These are phyloP conservation scores for Geotrichum restrictum DNA, from an alignment of 1,139 yeast species.

Conservation along the genomic window DNA sequence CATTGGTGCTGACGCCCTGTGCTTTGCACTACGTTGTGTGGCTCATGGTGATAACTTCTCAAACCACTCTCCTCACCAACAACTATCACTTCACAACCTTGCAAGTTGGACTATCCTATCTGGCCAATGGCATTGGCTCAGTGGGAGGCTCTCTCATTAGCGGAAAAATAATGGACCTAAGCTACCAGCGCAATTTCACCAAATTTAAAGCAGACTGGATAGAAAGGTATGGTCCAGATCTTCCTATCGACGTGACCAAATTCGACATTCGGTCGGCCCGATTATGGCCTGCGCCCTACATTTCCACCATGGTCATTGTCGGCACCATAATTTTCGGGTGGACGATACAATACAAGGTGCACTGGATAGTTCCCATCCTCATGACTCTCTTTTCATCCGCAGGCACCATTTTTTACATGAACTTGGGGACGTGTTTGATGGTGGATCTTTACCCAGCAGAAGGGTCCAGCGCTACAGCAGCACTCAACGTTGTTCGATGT, in stretches of 20 bases:
- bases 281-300: constrained; percentile 38
- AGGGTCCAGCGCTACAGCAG: constrained; percentile 59
- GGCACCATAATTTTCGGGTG: constrained; percentile 62
- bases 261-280: constrained; percentile 52
- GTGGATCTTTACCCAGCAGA: constrained; percentile 59
- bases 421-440: constrained; percentile 49
- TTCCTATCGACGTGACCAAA: constrained; percentile 28
- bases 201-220: constrained; percentile 46
- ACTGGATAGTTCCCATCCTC: constrained; percentile 50
- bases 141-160: constrained; percentile 36
- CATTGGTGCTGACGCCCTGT: constrained; percentile 48
- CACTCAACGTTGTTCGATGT: constrained; percentile 59
- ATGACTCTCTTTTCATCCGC: constrained; percentile 47
- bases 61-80: constrained; percentile 51
- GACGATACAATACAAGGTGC: constrained; percentile 52
- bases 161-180: constrained; percentile 37
- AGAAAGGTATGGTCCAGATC: constrained; percentile 17
- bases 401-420: constrained; percentile 45
- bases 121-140: constrained; percentile 41
- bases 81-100: constrained; percentile 50
- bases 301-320: constrained; percentile 34
- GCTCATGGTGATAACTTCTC: constrained; percentile 64
- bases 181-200: constrained; percentile 37
- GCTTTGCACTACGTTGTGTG: constrained; percentile 63
- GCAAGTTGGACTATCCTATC: constrained; percentile 58